A percentile compares a stretch with the other conserved stretches of the same genome.
phyloP scores from a whole-genome alignment of 1,284 basidiomycete species.

The Ganoderma sinense region DNA sequence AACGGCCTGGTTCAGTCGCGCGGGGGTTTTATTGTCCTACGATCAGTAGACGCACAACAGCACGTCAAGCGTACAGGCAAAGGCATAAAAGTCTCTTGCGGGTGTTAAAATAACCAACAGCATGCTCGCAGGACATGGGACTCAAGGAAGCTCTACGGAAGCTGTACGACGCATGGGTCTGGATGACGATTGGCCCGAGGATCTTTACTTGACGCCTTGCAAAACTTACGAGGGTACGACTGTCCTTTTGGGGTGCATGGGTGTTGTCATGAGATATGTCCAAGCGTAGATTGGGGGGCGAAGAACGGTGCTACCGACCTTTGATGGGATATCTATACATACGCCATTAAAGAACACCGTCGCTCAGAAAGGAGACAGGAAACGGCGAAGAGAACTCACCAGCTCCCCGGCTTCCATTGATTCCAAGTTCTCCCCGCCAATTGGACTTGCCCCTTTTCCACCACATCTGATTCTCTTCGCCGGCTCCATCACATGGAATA shows the following conservation, averaged over 20 bases:
- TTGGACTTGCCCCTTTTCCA: neutral
- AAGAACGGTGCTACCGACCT: neutral
- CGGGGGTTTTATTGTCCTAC: neutral
- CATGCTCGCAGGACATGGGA: neutral
- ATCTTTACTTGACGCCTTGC: neutral
- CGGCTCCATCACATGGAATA: neutral
- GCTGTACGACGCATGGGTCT: neutral
- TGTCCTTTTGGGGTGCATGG: neutral
- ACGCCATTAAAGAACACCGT: neutral
- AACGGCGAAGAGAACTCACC: neutral
- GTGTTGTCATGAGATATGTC: neutral
- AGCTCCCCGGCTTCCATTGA: neutral
- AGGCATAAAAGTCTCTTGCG: neutral
- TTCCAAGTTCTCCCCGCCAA: neutral
- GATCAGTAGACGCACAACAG: neutral
- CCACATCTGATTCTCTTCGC: neutral
- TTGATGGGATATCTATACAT: neutral
- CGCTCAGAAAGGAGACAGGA: neutral
- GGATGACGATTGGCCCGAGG: neutral
- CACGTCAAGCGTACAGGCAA: too few relatives aligned
- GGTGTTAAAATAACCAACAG: neutral
- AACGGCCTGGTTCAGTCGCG: neutral
- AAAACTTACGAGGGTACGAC: neutral
- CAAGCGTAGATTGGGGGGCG: neutral
- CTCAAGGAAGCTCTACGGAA: neutral